These are phyloP conservation scores for Kitagawia praeruptora DNA, from an alignment of 129 eudicot genomes.

Conservation along the genomic window DNA sequence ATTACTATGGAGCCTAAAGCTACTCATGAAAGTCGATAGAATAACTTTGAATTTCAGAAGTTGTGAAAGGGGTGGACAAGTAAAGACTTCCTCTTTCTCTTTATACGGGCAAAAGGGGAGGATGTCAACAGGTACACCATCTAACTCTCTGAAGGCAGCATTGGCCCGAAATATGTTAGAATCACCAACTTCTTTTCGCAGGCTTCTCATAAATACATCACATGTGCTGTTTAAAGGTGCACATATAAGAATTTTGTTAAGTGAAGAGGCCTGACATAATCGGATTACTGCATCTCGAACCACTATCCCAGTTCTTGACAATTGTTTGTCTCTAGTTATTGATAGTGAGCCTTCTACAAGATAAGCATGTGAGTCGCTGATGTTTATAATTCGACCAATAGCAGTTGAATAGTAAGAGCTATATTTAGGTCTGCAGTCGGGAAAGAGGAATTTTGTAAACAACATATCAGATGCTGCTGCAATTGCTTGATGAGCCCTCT, in stretches of 20 bases:
- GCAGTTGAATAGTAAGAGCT: background rate
- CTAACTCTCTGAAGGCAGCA: slow-evolving; percentile 27
- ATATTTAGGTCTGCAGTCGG: background rate
- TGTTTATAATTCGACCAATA: slow-evolving; percentile 14
- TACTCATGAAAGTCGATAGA: slow-evolving; percentile 22
- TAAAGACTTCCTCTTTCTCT: slow-evolving; percentile 16
- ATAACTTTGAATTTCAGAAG: slow-evolving; percentile 22
- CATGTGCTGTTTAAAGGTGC: slow-evolving; percentile 24
- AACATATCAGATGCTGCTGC: slow-evolving; percentile 16
- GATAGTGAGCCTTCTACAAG: slow-evolving; percentile 25
- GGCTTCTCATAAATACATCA: slow-evolving; percentile 21
- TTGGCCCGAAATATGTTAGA: slow-evolving; percentile 29
- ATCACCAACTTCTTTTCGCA: slow-evolving; percentile 9
- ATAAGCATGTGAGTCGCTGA: slow-evolving; percentile 17
- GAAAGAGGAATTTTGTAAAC: slow-evolving; percentile 24
- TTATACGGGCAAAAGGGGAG: slow-evolving; percentile 16
- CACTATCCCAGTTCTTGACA: slow-evolving; percentile 16
- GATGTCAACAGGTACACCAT: slow-evolving; percentile 24
- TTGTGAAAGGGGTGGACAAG: slow-evolving; percentile 20
- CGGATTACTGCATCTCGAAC: slow-evolving; percentile 19
- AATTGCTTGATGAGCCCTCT: slow-evolving; percentile 30
- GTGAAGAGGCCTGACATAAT: slow-evolving; percentile 3
- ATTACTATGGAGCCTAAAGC: slow-evolving; percentile 21
- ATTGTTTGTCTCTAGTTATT: background rate
- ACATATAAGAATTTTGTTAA: slow-evolving; percentile 23